Evolutionary conservation across 116 monocot species (phyloP).

Genomic region (Dioscorea cayenensis): DNA sequence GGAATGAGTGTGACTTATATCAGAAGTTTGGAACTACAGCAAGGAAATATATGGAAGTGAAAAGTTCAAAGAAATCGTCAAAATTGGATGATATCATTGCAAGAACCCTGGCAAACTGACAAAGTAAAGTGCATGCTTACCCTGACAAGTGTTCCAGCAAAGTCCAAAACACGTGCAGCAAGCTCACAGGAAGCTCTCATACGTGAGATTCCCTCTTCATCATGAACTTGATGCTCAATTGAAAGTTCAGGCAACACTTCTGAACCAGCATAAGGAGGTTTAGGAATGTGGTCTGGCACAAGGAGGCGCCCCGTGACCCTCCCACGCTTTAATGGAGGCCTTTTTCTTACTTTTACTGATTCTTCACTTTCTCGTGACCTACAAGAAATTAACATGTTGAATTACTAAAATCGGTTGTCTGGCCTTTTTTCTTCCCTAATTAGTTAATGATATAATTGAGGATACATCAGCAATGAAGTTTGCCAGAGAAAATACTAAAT

Average conservation of each 20-base stretch:
- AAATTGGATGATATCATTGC: too few relatives aligned
- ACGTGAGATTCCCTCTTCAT: constrained; percentile 63
- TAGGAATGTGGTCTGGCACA: constrained; percentile 75
- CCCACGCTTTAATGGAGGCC: constrained; percentile 66
- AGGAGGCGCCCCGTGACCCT: constrained; percentile 59
- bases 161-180: constrained; percentile 91
- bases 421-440: background rate
- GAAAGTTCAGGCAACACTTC: constrained; percentile 65
- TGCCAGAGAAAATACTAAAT: background rate
- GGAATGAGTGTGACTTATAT: background rate
- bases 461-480: background rate
- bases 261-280: constrained; percentile 73
- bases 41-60: too few relatives aligned
- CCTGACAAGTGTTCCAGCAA: constrained; percentile 91
- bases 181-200: constrained; percentile 92
- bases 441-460: background rate
- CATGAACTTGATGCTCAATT: constrained; percentile 66
- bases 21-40: background rate
- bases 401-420: background rate
- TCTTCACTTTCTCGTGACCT: constrained; percentile 52
- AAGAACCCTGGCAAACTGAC: background rate
- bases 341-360: constrained; percentile 50
- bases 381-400: constrained; percentile 6
- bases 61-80: too few relatives aligned
- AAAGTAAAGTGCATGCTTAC: constrained; percentile 25